Conservation (phyloP, 805 yeast genomes). For the Alloascoidea africana region DNA sequence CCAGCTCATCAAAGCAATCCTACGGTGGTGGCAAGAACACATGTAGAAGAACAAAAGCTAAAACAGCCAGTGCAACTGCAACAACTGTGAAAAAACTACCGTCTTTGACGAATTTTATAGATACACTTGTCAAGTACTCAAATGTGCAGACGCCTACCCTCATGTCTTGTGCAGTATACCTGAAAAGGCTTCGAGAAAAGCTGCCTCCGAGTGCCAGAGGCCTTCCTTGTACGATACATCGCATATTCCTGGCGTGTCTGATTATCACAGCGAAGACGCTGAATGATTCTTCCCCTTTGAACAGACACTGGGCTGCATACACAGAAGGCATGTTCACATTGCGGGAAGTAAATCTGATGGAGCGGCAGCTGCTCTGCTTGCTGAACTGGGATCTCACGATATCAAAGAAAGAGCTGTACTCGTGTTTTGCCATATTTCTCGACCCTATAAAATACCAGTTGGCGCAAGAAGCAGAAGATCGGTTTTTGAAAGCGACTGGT, state of each 20-base stretch:
- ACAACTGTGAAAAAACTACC: too few species aligned
- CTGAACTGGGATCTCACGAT: conserved; percentile 78
- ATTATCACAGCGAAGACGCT: conserved; percentile 85
- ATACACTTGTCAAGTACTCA: conserved; percentile 57
- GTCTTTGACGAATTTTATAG: conserved; percentile 49
- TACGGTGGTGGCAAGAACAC: too few species aligned
- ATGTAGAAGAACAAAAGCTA: too few species aligned
- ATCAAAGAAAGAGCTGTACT: conserved; percentile 50
- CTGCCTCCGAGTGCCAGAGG: conserved; percentile 86
- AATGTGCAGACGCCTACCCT: conserved; percentile 92
- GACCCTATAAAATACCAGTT: conserved; percentile 50
- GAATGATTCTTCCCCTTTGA: conserved; percentile 89
- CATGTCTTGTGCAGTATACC: conserved; percentile 81
- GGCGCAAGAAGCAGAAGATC: too few species aligned
- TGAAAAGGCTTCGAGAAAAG: conserved; percentile 58
- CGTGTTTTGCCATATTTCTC: conserved; percentile 61
- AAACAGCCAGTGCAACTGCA: too few species aligned
- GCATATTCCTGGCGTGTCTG: conserved; percentile 79
- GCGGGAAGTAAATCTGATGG: conserved; percentile 79
- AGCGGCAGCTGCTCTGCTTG: conserved; percentile 69
- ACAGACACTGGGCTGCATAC: conserved; percentile 91
- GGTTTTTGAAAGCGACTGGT: too few species aligned
- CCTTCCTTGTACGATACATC: conserved; percentile 78
- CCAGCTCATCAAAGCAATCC: too few species aligned
- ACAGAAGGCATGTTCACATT: conserved; percentile 72